Evolutionary conservation across 495 filamentous ascomycete species (phyloP).

Genomic region (Aspergillus saccharolyticus): DNA sequence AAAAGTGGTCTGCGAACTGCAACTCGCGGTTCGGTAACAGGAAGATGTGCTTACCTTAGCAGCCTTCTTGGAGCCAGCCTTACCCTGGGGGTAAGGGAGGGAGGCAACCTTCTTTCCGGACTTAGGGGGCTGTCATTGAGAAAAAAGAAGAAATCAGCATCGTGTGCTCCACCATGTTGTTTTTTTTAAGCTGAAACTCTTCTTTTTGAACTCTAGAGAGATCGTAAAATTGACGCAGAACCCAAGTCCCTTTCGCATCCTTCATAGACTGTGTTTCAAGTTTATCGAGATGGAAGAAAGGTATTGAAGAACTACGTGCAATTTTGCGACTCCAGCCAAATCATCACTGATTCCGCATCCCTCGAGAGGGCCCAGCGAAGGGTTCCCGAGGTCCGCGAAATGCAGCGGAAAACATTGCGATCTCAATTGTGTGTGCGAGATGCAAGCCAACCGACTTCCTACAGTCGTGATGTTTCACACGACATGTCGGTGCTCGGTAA

Average conservation of each 20-base stretch:
- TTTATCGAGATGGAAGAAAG: background rate
- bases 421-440: slow-evolving; percentile 30
- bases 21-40: too few species aligned
- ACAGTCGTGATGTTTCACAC: slow-evolving; percentile 18
- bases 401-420: slow-evolving; percentile 20
- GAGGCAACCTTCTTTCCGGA: slow-evolving; percentile 91
- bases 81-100: slow-evolving; percentile 91
- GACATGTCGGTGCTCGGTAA: slow-evolving; percentile 33
- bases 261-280: background rate
- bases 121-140: slow-evolving; percentile 99
- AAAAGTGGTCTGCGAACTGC: too few species aligned
- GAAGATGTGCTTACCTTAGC: slow-evolving; percentile 69
- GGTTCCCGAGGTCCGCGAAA: slow-evolving; percentile 34
- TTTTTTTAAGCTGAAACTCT: background rate
- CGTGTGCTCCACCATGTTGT: slow-evolving; percentile 55
- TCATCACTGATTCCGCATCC: slow-evolving; percentile 55
- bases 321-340: slow-evolving; percentile 71
- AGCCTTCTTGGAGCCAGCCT: slow-evolving; percentile 90
- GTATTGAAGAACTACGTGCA: background rate
- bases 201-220: slow-evolving; percentile 88
- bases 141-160: slow-evolving; percentile 90
- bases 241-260: background rate
- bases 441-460: slow-evolving; percentile 25
- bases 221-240: slow-evolving; percentile 46
- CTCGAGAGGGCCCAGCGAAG: slow-evolving; percentile 26